Base-by-base conservation (phyloP, 805 yeast species). In the Wickerhamiella azymoides region DNA sequence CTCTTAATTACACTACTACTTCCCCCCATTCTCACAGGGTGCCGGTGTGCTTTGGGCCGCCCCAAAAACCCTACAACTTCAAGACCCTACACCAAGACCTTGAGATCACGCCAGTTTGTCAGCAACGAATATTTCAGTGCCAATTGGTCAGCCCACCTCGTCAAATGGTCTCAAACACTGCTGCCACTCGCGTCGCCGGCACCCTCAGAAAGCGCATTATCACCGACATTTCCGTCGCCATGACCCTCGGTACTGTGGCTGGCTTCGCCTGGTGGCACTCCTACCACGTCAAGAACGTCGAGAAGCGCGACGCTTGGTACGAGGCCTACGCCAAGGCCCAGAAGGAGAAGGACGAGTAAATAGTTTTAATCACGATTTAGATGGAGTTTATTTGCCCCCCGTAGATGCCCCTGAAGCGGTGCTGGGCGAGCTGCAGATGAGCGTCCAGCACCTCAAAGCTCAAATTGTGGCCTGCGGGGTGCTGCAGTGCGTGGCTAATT, bases 201-300 rank as follows among this genome's bases (percentile, higher is more conserved):
- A 69, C 80, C 51, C 73, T 88, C 55, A 84, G 76, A 69, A 83
- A 76, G 72, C 82, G 79, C 69, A 76, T 84, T 65, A 71, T 79
- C 62, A 75, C 81, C 55, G 96, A 88, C 60, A 76, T 88, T 63
- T 53, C 77, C 56, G 66, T 80, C 53, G 94, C 92, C 50, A 72
- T 76, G 66, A 40, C 49, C 19, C 39, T 51, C 52, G 57, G 69
- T 50, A 55, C 74, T 52, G 74, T 64, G 35, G 73, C 77, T 59
- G 86, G 80, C 50, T 69, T 72, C 53, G 74, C 72, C 67, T 86
- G 89, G 92, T 81, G 94, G 84, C 77, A 78, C 74, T 83, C 76
- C 25, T 71, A 67, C 76, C 96, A 88, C 80, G 79, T 74, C 71
- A 74, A 78, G 32, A 56, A 71, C 50, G 81, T 84, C 48, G 72